Evolutionary conservation across 2,329 filamentous ascomycete genomes (phyloP).

Genomic region (Pezicula rhizophila): DNA sequence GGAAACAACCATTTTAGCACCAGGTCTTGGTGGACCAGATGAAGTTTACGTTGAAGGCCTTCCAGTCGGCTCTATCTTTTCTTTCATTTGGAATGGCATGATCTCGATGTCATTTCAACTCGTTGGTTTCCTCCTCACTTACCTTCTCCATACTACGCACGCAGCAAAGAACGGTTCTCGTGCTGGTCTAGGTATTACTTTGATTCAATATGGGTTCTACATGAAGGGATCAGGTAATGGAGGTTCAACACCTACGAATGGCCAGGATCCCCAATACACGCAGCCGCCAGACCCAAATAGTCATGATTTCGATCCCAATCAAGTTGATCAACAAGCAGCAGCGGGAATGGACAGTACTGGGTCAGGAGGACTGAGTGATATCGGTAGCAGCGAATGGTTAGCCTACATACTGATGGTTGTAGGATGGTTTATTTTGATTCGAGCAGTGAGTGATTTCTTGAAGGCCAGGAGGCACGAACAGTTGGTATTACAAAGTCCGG

Average conservation of each 20-base stretch:
- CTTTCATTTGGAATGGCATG: conserved; percentile 88
- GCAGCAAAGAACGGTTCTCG: conserved; percentile 96
- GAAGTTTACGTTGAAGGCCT: conserved; percentile 97
- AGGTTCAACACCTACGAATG: conserved; percentile 30
- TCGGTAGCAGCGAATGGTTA: conserved; percentile 78
- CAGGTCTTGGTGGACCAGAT: conserved; percentile 80
- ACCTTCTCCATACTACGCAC: conserved; percentile 95
- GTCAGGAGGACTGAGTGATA: conserved; percentile 43
- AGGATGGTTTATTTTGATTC: conserved; percentile 95
- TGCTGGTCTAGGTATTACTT: conserved; percentile 86
- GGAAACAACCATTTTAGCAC: conserved; percentile 96
- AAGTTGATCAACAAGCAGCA: conserved; percentile 45
- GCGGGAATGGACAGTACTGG: conserved; percentile 31
- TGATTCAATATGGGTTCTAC: conserved; percentile 95
- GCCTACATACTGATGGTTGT: conserved; percentile 94
- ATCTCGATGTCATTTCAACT: conserved; percentile 97
- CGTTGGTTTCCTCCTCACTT: conserved; percentile 94
- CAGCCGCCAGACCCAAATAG: conserved; percentile 81
- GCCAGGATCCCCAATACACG: conserved; percentile 51
- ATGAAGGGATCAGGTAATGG: conserved; percentile 64
- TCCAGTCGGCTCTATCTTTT: conserved; percentile 82
- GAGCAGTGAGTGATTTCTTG: conserved; percentile 86
- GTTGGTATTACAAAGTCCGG: conserved; percentile 86
- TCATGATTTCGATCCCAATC: conserved; percentile 76
- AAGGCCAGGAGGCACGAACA: conserved; percentile 86